phyloP scores from a whole-genome alignment of 2,329 filamentous ascomycete genomes.

The Plenodomus biglobosus region DNA sequence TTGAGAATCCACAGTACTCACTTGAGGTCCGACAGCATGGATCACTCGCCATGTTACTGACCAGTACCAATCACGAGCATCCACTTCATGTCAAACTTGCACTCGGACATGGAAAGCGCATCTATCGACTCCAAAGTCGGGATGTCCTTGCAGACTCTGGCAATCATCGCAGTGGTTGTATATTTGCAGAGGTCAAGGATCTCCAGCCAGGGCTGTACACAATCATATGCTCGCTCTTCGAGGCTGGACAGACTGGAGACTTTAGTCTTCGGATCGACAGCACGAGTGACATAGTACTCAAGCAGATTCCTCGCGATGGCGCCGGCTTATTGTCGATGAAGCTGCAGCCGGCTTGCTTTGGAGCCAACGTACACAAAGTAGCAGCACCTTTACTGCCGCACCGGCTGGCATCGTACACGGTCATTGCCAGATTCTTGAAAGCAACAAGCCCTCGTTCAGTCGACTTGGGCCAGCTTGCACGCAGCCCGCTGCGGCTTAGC shows the following conservation, averaged over 20 bases:
- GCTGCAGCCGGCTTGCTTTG: conserved; percentile 58
- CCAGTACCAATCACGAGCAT: conserved; percentile 65
- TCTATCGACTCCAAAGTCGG: conserved; percentile 68
- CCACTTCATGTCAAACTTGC: conserved; percentile 84
- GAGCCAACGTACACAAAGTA: conserved; percentile 54
- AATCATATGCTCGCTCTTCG: conserved; percentile 87
- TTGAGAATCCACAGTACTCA: conserved; percentile 84
- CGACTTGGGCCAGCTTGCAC: conserved; percentile 33
- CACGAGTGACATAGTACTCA: conserved; percentile 57
- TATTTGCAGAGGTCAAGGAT: conserved; percentile 62
- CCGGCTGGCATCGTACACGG: conserved; percentile 63
- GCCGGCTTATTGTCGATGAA: conserved; percentile 71
- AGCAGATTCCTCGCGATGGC: conserved; percentile 67
- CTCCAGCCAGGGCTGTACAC: conserved; percentile 78
- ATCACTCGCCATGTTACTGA: conserved; percentile 72
- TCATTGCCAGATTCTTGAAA: conserved; percentile 54
- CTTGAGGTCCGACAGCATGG: conserved; percentile 61
- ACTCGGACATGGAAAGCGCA: conserved; percentile 72
- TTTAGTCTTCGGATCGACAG: conserved; percentile 78
- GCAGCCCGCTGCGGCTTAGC: conserved; percentile 65
- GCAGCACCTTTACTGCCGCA: conserved; percentile 54
- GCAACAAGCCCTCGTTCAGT: conserved; percentile 30
- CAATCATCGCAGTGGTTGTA: conserved; percentile 83
- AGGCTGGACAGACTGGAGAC: conserved; percentile 71
- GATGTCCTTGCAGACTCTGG: conserved; percentile 82